Percentiles rank a stretch among this genome's conserved stretches.
These are phyloP conservation scores for Blastobotrys capitulatus DNA, from an alignment of 1,139 yeast species.

Conservation along the genomic window DNA sequence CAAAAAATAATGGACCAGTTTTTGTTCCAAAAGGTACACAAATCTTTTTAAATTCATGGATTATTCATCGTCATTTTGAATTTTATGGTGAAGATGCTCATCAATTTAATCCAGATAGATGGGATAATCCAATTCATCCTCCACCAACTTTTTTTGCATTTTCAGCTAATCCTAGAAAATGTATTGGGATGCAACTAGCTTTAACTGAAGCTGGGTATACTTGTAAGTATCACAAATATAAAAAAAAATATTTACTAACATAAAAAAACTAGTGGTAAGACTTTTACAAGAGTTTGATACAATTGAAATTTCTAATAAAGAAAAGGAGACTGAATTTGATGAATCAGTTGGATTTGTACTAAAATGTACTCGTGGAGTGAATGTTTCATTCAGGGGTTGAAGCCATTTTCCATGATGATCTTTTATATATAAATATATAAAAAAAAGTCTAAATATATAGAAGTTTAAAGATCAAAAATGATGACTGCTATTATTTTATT, in stretches of 20 bases:
- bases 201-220: constrained; percentile 45
- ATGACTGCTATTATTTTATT: constrained; percentile 31
- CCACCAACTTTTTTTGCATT: constrained; percentile 50
- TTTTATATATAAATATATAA: too few species aligned
- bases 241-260: too few species aligned
- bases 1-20: constrained; percentile 39
- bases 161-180: constrained; percentile 57
- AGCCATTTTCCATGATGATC: too few species aligned
- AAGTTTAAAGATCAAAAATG: too few species aligned
- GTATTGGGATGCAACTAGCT: constrained; percentile 56
- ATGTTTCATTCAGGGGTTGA: neutral
- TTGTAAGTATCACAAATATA: too few species aligned
- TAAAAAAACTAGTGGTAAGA: too few species aligned
- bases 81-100: constrained; percentile 45
- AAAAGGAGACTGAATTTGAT: neutral
- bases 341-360: constrained; percentile 1
- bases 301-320: constrained; percentile 7
- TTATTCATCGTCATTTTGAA: constrained; percentile 41
- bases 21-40: constrained; percentile 44
- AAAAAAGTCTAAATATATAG: too few species aligned
- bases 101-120: constrained; percentile 47
- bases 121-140: constrained; percentile 28
- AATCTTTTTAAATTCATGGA: constrained; percentile 40
- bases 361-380: constrained; percentile 1
- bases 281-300: constrained; percentile 36